Evolutionary conservation across 108 stramenopile species (phyloP).

Genomic region (Cyclotella cryptica): DNA sequence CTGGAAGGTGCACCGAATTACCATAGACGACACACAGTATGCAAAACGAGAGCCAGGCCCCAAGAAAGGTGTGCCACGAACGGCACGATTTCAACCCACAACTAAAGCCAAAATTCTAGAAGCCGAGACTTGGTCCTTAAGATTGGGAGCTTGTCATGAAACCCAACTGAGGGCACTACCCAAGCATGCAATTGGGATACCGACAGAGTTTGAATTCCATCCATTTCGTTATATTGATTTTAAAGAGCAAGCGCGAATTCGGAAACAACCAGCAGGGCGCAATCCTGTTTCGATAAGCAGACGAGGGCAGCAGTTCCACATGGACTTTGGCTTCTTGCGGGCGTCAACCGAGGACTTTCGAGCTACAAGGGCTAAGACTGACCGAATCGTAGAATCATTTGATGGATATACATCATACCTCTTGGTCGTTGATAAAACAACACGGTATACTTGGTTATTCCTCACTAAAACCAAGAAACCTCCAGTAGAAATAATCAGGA

Average conservation of each 20-base stretch:
- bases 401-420: not conserved
- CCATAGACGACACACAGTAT: not conserved
- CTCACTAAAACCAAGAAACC: not conserved
- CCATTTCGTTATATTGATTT: too few relatives aligned
- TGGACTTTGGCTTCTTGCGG: not conserved
- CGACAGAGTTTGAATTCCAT: not conserved
- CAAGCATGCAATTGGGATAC: not conserved
- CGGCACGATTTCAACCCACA: not conserved
- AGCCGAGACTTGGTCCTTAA: conserved; percentile 5
- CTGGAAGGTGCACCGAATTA: not conserved
- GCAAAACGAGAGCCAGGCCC: not conserved
- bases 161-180: not conserved
- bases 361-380: not conserved
- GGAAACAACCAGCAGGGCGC: not conserved
- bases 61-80: not conserved
- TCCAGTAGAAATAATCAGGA: not conserved
- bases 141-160: not conserved
- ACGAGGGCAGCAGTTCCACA: not conserved
- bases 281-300: not conserved
- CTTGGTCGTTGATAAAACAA: not conserved
- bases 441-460: not conserved
- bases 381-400: not conserved
- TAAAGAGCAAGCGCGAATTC: not conserved
- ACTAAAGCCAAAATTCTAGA: not conserved
- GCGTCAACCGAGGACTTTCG: conserved; percentile 1